These are phyloP conservation scores for Aspergillus japonicus DNA, from an alignment of 2,329 filamentous ascomycete genomes.

Conservation along the genomic window DNA sequence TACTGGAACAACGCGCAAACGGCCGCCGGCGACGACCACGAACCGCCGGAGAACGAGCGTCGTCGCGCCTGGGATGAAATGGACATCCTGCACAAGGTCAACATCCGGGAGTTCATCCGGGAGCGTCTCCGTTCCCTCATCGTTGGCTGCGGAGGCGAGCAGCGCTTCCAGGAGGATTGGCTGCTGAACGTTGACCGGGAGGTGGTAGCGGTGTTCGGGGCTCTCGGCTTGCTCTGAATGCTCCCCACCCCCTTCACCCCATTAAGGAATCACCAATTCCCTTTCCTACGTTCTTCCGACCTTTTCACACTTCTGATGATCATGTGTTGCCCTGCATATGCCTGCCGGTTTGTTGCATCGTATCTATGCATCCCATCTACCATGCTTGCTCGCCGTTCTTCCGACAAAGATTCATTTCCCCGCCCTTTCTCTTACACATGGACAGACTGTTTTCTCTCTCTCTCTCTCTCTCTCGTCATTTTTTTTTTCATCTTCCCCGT, in stretches of 20 bases:
- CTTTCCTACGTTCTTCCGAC: background rate
- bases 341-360: too few relatives aligned
- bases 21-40: conserved; percentile 34
- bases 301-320: too few relatives aligned
- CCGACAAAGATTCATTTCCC: too few relatives aligned
- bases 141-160: conserved; percentile 40
- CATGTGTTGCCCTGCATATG: too few relatives aligned
- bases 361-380: too few relatives aligned
- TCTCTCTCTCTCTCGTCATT: background rate
- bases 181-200: conserved; percentile 45
- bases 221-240: conserved; percentile 37
- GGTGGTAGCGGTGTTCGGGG: conserved; percentile 42
- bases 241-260: too few relatives aligned
- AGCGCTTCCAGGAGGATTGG: conserved; percentile 45
- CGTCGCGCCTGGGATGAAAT: conserved; percentile 41
- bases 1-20: conserved; percentile 38
- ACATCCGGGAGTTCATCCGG: conserved; percentile 46
- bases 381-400: too few relatives aligned
- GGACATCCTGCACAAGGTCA: conserved; percentile 45
- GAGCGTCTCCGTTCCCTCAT: conserved; percentile 43
- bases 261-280: too few relatives aligned
- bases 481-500: background rate
- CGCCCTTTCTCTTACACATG: background rate
- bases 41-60: conserved; percentile 43
- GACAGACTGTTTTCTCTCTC: background rate